Conservation (phyloP, 805 yeast species). For the Kuraishia ogatae region DNA sequence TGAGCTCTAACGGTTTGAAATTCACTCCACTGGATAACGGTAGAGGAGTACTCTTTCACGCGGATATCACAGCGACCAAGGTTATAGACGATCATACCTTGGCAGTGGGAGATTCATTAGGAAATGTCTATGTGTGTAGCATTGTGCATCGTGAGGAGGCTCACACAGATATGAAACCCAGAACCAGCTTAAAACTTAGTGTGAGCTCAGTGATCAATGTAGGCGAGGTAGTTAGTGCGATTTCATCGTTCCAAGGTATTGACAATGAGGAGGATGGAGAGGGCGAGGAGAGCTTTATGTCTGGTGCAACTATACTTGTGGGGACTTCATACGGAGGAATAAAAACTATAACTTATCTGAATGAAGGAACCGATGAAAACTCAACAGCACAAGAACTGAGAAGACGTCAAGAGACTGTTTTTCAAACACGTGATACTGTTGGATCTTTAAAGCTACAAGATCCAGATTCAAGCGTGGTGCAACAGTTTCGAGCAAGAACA, state of each 20-base stretch:
- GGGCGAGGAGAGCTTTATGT: not conserved
- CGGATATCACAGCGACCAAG: not conserved
- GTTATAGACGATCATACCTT: not conserved
- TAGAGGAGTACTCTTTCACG: not conserved
- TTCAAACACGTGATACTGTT: not conserved
- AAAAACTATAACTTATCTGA: not conserved
- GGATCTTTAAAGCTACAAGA: not conserved
- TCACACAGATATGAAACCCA: too few relatives aligned
- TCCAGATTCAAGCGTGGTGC: not conserved
- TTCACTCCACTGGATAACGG: not conserved
- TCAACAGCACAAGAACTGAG: not conserved
- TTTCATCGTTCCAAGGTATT: not conserved
- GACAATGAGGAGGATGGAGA: too few relatives aligned
- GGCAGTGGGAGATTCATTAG: not conserved
- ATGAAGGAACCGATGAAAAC: not conserved
- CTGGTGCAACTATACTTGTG: not conserved
- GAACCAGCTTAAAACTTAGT: not conserved
- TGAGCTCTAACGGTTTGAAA: not conserved
- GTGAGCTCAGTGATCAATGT: not conserved
- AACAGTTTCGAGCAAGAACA: not conserved
- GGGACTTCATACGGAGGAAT: not conserved
- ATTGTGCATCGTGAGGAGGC: too few relatives aligned
- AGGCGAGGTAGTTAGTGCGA: not conserved
- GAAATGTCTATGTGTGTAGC: not conserved
- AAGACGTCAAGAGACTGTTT: not conserved